phyloP scores from a whole-genome alignment of 2,329 filamentous ascomycete genomes.

The Curvularia verruculosa region DNA sequence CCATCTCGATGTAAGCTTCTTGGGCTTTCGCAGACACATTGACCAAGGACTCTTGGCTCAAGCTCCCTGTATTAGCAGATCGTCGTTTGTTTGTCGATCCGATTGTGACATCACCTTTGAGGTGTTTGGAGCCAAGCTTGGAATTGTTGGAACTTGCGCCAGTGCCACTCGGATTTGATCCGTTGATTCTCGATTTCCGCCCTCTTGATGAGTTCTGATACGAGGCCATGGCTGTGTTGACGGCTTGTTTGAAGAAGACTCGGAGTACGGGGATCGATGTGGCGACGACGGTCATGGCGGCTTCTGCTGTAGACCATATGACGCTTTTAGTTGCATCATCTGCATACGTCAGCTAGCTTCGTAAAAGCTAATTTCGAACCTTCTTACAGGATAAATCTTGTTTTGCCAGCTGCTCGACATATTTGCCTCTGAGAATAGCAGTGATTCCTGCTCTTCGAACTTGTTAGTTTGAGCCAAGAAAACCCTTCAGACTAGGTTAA shows the following conservation, averaged over 20 bases:
- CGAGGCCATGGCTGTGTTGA: not conserved
- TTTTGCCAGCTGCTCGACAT: slow-evolving; percentile 2
- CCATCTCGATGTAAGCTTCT: not conserved
- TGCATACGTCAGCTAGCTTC: not conserved
- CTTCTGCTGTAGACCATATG: slow-evolving; percentile 11
- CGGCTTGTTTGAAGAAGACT: slow-evolving; percentile 9
- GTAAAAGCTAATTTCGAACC: not conserved
- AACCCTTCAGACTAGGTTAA: not conserved
- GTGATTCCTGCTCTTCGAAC: slow-evolving; percentile 3
- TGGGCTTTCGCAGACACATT: not conserved
- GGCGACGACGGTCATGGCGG: slow-evolving; percentile 9
- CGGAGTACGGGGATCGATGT: slow-evolving; percentile 13
- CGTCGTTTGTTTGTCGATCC: not conserved
- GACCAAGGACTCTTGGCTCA: not conserved
- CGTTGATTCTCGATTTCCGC: not conserved
- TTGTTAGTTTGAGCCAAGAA: not conserved
- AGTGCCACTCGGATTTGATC: not conserved
- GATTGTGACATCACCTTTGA: not conserved
- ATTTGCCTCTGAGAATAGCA: slow-evolving; percentile 3
- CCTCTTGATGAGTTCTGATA: slow-evolving; percentile 3
- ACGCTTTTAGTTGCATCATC: slow-evolving; percentile 11
- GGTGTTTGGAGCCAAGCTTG: not conserved
- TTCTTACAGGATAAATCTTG: slow-evolving; percentile 5
- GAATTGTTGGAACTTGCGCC: not conserved
- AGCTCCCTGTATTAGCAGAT: not conserved